phyloP scores from a whole-genome alignment of 2,329 filamentous ascomycete genomes.

The Diaporthe sp. region DNA sequence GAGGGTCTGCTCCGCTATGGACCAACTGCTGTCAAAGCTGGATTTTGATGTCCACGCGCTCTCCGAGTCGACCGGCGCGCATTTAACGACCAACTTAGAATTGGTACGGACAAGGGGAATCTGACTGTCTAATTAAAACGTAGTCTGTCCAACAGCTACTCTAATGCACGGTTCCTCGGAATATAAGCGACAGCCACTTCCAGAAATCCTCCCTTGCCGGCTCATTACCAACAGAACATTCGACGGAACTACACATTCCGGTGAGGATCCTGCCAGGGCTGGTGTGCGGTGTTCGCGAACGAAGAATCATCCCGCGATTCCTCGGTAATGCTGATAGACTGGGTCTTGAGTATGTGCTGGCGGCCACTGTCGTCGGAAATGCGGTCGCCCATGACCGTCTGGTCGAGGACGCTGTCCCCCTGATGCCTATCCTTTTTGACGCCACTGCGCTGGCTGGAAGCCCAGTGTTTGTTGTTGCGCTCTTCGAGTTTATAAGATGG shows the following conservation, averaged over 20 bases:
- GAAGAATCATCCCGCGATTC: neutral
- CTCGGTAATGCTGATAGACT: constrained; percentile 2
- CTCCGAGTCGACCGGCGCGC: neutral
- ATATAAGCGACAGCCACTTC: constrained; percentile 1
- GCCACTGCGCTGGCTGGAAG: neutral
- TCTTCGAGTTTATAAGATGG: constrained; percentile 22
- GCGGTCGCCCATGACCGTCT: neutral
- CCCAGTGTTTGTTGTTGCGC: neutral
- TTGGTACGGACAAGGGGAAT: too few species aligned
- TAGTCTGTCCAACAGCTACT: neutral
- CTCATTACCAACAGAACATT: neutral
- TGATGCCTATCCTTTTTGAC: neutral
- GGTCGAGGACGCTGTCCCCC: constrained; percentile 30
- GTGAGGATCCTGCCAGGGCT: neutral
- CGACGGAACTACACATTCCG: neutral
- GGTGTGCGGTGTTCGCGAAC: neutral
- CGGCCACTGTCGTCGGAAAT: constrained; percentile 7
- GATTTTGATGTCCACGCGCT: neutral
- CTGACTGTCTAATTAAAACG: too few species aligned
- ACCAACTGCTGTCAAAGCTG: neutral
- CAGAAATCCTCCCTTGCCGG: neutral
- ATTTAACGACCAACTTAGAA: too few species aligned
- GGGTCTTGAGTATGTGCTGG: constrained; percentile 15
- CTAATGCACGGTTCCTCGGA: neutral
- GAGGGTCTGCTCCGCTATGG: neutral